Conservation (phyloP, 306 rosid genomes). For the Carpinus fangiana region DNA sequence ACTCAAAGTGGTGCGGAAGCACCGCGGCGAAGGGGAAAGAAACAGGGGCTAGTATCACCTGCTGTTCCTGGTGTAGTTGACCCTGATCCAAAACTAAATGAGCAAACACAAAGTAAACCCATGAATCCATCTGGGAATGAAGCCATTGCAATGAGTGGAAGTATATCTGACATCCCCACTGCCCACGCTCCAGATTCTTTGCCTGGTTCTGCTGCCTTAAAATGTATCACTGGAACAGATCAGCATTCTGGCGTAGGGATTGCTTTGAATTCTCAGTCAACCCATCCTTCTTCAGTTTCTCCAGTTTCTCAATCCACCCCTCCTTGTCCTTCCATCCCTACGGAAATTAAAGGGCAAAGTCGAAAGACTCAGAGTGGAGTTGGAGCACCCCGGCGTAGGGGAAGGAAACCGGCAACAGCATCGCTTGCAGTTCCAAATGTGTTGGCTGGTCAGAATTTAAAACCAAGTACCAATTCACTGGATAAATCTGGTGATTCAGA, state of each 20-base stretch:
- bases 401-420: slow-evolving; percentile 58
- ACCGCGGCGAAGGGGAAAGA: slow-evolving; percentile 82
- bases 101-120: slow-evolving; percentile 48
- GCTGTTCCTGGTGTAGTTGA: slow-evolving; percentile 43
- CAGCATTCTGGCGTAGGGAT: slow-evolving; percentile 36
- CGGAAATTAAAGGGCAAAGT: slow-evolving; percentile 53
- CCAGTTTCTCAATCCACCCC: slow-evolving; percentile 48
- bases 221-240: slow-evolving; percentile 34
- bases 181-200: slow-evolving; percentile 38
- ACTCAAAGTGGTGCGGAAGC: slow-evolving; percentile 56
- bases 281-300: slow-evolving; percentile 44
- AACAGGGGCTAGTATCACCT: slow-evolving; percentile 48
- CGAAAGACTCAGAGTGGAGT: slow-evolving; percentile 60
- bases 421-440: slow-evolving; percentile 43
- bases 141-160: slow-evolving; percentile 40
- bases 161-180: slow-evolving; percentile 36
- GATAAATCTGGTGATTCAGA: slow-evolving; percentile 39
- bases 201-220: slow-evolving; percentile 49
- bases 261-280: slow-evolving; percentile 48
- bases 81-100: slow-evolving; percentile 53
- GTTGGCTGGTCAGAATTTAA: slow-evolving; percentile 42
- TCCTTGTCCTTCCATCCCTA: slow-evolving; percentile 41
- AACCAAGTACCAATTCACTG: slow-evolving; percentile 38
- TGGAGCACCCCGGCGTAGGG: slow-evolving; percentile 77
- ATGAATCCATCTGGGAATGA: slow-evolving; percentile 42